phyloP scores from a whole-genome alignment of 768 basidiomycete genomes.

The Solioccasus polychromus region DNA sequence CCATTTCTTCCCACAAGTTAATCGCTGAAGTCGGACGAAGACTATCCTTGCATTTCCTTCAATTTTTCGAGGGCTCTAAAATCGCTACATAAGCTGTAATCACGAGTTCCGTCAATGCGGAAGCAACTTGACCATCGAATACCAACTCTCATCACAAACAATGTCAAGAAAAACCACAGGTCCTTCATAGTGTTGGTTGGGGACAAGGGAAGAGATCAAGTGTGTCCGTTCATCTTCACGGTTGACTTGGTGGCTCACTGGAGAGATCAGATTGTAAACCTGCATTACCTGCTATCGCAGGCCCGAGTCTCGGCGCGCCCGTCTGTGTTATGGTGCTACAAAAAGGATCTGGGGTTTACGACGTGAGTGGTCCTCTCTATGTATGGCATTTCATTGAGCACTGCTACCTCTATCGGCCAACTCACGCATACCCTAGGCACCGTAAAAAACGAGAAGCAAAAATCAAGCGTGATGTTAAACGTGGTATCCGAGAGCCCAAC shows the following conservation, averaged over 20 bases:
- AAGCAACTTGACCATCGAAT: slow-evolving; percentile 93
- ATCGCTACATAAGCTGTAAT: too few species aligned
- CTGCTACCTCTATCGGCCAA: not conserved
- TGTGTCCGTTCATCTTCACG: slow-evolving; percentile 32
- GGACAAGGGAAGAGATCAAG: slow-evolving; percentile 90
- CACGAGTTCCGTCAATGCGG: slow-evolving; percentile 54
- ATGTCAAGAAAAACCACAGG: slow-evolving; percentile 89
- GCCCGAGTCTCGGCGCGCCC: slow-evolving; percentile 85
- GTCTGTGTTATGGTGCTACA: slow-evolving; percentile 97
- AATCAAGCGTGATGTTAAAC: slow-evolving; percentile 94
- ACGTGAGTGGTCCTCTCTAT: slow-evolving; percentile 49
- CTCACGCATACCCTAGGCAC: slow-evolving; percentile 49
- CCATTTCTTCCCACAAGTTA: too few species aligned
- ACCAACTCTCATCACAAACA: slow-evolving; percentile 87
- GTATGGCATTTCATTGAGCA: not conserved
- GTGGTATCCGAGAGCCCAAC: slow-evolving; percentile 89
- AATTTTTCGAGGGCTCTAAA: too few species aligned
- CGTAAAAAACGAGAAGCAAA: slow-evolving; percentile 96
- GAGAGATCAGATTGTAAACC: slow-evolving; percentile 72
- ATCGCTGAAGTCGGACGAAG: too few species aligned
- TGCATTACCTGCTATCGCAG: slow-evolving; percentile 94
- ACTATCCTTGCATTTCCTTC: too few species aligned
- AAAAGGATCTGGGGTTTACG: slow-evolving; percentile 96
- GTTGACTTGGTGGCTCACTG: not conserved
- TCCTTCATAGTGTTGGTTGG: slow-evolving; percentile 97